Evolutionary conservation across 345 rosid genomes (phyloP).

Genomic region (sweet orange (Citrus sinensis)): DVS_A1.0 CM039166.1:7974501-7975000

Average conservation of each 20-base stretch:
- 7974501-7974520: background rate
- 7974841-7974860: conserved; percentile 90
- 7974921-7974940: conserved; percentile 8
- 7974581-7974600: background rate
- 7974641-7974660: background rate
- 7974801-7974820: conserved; percentile 90
- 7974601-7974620: background rate
- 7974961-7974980: conserved; percentile 25
- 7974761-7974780: conserved; percentile 72
- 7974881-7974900: conserved; percentile 86
- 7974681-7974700: background rate
- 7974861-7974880: conserved; percentile 92
- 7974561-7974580: background rate
- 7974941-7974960: conserved; percentile 32
- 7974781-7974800: conserved; percentile 90
- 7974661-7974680: background rate
- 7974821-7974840: conserved; percentile 97
- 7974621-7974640: background rate
- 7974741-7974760: conserved; percentile 70
- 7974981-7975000: conserved; percentile 19
- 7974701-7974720: background rate
- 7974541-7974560: background rate
- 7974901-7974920: conserved; percentile 82
- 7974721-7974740: background rate
- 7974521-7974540: background rate